Percentiles rank a stretch among this genome's conserved stretches.
These are phyloP conservation scores for Monosporascus sp. DNA, from an alignment of 2,329 filamentous ascomycete species.

Conservation along the genomic window DNA sequence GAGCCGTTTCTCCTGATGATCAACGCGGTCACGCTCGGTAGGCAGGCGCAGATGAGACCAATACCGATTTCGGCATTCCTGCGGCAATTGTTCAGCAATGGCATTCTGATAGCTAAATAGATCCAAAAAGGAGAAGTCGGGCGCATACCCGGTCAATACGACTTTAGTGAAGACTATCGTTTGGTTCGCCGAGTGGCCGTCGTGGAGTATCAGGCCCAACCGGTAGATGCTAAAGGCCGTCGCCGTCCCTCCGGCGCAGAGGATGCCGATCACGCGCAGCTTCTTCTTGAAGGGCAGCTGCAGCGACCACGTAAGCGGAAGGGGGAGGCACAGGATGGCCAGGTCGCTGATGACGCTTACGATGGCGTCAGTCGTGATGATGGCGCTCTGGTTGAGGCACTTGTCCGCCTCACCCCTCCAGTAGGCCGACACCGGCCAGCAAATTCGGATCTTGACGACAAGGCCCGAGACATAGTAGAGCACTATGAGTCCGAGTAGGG, in stretches of 20 bases:
- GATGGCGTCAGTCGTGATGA: constrained; percentile 26
- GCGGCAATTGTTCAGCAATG: neutral
- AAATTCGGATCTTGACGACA: constrained; percentile 37
- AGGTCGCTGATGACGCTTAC: constrained; percentile 27
- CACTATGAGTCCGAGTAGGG: constrained; percentile 31
- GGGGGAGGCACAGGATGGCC: constrained; percentile 24
- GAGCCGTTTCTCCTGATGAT: neutral
- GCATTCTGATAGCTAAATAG: neutral
- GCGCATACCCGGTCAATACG: constrained; percentile 15
- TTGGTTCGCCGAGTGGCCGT: constrained; percentile 18
- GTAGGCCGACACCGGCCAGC: constrained; percentile 34
- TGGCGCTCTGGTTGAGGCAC: constrained; percentile 30
- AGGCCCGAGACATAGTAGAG: constrained; percentile 35
- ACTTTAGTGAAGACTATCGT: constrained; percentile 23
- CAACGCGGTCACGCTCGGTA: constrained; percentile 22
- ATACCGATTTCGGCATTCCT: constrained; percentile 27
- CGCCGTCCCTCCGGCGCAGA: constrained; percentile 26
- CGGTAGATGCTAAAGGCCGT: constrained; percentile 27
- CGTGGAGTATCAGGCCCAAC: constrained; percentile 17
- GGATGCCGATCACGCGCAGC: constrained; percentile 22
- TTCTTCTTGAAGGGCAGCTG: constrained; percentile 23
- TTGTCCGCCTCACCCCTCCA: constrained; percentile 27
- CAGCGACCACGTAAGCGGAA: constrained; percentile 27
- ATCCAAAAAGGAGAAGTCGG: neutral
- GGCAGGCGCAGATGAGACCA: constrained; percentile 26